Percentiles rank a stretch among this genome's conserved stretches.
These are phyloP conservation scores for Xylaria arbuscula DNA, from an alignment of 2,329 filamentous ascomycete species.

Conservation along the genomic window DNA sequence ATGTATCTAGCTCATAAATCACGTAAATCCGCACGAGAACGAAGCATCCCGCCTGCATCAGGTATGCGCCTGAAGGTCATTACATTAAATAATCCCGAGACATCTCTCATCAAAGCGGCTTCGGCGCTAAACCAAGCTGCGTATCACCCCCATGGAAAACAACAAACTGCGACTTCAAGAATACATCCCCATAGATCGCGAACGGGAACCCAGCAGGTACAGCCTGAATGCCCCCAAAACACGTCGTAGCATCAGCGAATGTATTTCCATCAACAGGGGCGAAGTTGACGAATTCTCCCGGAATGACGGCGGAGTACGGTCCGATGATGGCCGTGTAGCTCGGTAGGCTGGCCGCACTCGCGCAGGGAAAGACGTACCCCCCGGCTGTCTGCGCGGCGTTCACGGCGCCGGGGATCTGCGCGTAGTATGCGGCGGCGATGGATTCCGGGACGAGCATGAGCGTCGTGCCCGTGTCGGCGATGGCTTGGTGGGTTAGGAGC, in stretches of 20 bases:
- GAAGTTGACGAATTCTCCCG: constrained; percentile 57
- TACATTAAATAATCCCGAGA: constrained; percentile 1
- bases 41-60: too few species aligned
- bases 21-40: too few species aligned
- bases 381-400: constrained; percentile 55
- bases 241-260: constrained; percentile 64
- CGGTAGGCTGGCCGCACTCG: constrained; percentile 60
- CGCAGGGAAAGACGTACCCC: constrained; percentile 69
- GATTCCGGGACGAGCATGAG: constrained; percentile 66
- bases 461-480: constrained; percentile 74
- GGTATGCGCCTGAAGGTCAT: background rate
- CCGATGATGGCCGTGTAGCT: constrained; percentile 48
- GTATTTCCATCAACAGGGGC: constrained; percentile 59
- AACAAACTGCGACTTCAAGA: constrained; percentile 76
- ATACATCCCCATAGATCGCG: constrained; percentile 75
- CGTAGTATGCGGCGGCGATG: constrained; percentile 68
- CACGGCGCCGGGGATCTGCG: constrained; percentile 62
- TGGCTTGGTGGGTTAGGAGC: constrained; percentile 45
- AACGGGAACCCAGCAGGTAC: constrained; percentile 64
- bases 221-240: constrained; percentile 75
- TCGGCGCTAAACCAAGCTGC: constrained; percentile 61
- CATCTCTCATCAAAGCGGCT: constrained; percentile 40
- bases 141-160: constrained; percentile 66
- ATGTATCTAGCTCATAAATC: background rate
- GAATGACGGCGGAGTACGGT: constrained; percentile 44